Evolutionary conservation across 495 filamentous ascomycete species (phyloP).

Genomic region (Letharia lupina): DNA sequence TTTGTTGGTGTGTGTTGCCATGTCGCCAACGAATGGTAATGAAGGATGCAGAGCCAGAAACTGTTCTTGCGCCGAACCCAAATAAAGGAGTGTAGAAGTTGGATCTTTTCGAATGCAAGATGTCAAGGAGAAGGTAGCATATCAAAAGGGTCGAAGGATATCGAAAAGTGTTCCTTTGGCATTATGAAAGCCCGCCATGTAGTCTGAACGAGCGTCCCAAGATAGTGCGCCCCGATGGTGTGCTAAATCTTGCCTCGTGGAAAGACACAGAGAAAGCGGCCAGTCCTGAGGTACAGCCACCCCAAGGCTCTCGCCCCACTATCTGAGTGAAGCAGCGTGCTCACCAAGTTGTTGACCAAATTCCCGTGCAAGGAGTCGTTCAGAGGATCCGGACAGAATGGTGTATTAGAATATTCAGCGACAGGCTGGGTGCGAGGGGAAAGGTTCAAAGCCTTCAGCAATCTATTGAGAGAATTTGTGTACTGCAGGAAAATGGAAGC

Average conservation of each 20-base stretch:
- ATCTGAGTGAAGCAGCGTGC: not conserved
- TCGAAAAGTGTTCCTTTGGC: slow-evolving; percentile 21
- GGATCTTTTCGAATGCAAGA: slow-evolving; percentile 21
- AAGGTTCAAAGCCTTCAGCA: too few species aligned
- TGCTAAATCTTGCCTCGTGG: slow-evolving; percentile 10
- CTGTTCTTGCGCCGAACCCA: slow-evolving; percentile 13
- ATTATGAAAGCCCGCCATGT: slow-evolving; percentile 26
- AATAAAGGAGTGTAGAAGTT: slow-evolving; percentile 29
- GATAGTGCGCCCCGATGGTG: slow-evolving; percentile 5
- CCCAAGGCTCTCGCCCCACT: slow-evolving; percentile 14
- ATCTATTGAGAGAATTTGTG: too few species aligned
- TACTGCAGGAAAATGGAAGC: not conserved
- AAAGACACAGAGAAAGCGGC: slow-evolving; percentile 2
- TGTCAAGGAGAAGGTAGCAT: slow-evolving; percentile 25
- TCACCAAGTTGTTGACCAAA: not conserved
- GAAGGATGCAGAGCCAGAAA: slow-evolving; percentile 16
- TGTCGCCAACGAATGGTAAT: slow-evolving; percentile 16
- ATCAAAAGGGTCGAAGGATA: slow-evolving; percentile 22
- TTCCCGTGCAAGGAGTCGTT: not conserved
- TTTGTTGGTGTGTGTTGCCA: slow-evolving; percentile 25
- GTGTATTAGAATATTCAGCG: not conserved
- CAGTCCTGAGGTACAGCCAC: slow-evolving; percentile 11
- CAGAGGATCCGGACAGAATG: not conserved
- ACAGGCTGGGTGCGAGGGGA: not conserved
- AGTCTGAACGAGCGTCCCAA: slow-evolving; percentile 14